Base-by-base conservation (phyloP, 2,329 filamentous ascomycete species). In the Plectosphaerella cucumerina region DNA sequence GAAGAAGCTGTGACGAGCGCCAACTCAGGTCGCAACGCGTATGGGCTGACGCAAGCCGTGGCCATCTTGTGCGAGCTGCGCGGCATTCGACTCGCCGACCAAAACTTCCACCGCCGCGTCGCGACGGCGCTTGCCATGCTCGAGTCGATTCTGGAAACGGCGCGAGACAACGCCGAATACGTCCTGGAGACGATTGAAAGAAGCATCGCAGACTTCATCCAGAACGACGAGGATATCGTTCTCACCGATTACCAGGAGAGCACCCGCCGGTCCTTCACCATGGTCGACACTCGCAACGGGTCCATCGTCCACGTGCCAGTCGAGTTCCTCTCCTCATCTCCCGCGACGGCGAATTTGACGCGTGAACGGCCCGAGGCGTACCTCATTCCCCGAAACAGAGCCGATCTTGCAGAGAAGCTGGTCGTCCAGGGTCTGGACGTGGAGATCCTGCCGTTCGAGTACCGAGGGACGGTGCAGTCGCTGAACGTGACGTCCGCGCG, bases 61-160 rank as follows among this genome's bases (percentile, higher is more conserved):
- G 59, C 64, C 0, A 62, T 65, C 3, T 53, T 64, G 1, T 57
- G 58, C 2, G 62, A 65, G 44, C 62, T 58, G 0, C 50, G 62
- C n/a, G 62, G 62, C 1, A 62, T 64, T 1, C 59, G 59, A 26
- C 47, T 65, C 0, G 62, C 59, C 0, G 53, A 58, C n/a, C 62
- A 65, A 47, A 60, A 65, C 33, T 65, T 62, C 10, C 62, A 65
- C 37, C 60, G 62, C 0, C 62, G 62, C 15, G 60, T 64, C 1
- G 60, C 58, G n/a, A 56, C 62, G 2, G 57, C 56, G 4, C 35
- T 65, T 8, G 56, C 54, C 1, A 65, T 59, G 58, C 51, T 65
- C 1, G 53, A 58, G 5, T 48, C 59, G 1, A 53, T 65, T 4
- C 44, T 65, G 0, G 59, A 65, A n/a, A 59, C 58, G 1, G 62